phyloP scores from a whole-genome alignment of 805 yeast species.

The Sugiyamaella marilandica region DNA sequence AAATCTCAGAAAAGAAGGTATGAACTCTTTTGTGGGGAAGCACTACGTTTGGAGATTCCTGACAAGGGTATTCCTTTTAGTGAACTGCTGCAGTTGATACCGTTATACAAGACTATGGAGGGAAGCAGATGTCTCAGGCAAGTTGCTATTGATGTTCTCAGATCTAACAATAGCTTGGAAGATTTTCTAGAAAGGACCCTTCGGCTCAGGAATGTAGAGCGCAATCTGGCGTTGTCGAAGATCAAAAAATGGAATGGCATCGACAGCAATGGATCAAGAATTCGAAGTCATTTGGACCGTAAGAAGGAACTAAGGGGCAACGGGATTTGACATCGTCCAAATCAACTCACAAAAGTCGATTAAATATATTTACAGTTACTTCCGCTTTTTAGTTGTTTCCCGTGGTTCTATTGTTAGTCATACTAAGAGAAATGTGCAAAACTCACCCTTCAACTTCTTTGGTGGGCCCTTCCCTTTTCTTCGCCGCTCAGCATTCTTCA shows the following conservation, averaged over 20 bases:
- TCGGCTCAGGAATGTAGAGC: conserved; percentile 23
- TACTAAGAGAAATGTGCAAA: too few species aligned
- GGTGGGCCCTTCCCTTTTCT: conserved; percentile 25
- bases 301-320: too few species aligned
- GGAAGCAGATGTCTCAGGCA: conserved; percentile 64
- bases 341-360: neutral
- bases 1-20: neutral
- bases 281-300: neutral
- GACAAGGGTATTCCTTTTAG: conserved; percentile 59
- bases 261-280: neutral
- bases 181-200: conserved; percentile 27
- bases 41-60: neutral
- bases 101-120: conserved; percentile 70
- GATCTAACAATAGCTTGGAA: conserved; percentile 21
- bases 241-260: neutral
- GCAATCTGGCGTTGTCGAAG: neutral
- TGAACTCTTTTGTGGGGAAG: neutral
- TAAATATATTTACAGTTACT: neutral
- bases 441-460: conserved; percentile 21
- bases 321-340: too few species aligned
- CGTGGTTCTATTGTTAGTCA: neutral
- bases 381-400: conserved; percentile 2
- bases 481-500: conserved; percentile 19
- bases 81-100: conserved; percentile 57
- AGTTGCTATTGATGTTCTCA: neutral